Evolutionary conservation across 805 yeast genomes (phyloP), one percentile per base, ranked within the genome.

Genomic region (Candida dajiaensis): DNA sequence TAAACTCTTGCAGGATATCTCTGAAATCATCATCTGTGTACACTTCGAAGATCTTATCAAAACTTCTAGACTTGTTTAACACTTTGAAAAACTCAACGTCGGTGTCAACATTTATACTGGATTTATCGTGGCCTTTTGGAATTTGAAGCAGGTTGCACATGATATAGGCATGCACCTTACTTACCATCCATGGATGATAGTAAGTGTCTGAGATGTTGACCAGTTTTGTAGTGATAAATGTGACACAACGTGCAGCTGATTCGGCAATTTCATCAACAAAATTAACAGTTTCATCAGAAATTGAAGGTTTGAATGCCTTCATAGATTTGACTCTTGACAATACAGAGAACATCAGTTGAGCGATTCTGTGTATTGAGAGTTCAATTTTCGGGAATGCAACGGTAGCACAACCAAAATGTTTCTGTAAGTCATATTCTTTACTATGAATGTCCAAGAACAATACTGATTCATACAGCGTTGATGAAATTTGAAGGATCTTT

Each of bases 131-230:
- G 9, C 57, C 58, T 13, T 42, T 39, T 5, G 51, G 48, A 35
- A 47, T 26, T 8, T 40, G 37, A 23, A 57, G 29, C 25, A 57
- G 12, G 5, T 44, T 50, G 13, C 47, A 41, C 3, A 47, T 21
- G 1, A 59, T 57, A 38, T 41, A 52, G 1, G 50, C 19, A 38
- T 59, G 60, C 23, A 57, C 50, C 38, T 56, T 60, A 18, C 51
- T 44, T 9, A 53, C 51, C 12, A 52, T 52, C 64, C 64, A 60
- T 2, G 55, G 43, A 40, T 59, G 64, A 41, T 59, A 60, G 40
- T 60, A 60, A 2, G 37, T 44, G 22, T 56, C 58, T 11, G 59
- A 42, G 12, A 57, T 36, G 4, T 40, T 38, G n/a, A 41, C 43
- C 26, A 44, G 49, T 4, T 47, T 50, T 11, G 48, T 42, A 15